phyloP scores from a whole-genome alignment of 805 yeast species.

The Candida sanyiensis region DNA sequence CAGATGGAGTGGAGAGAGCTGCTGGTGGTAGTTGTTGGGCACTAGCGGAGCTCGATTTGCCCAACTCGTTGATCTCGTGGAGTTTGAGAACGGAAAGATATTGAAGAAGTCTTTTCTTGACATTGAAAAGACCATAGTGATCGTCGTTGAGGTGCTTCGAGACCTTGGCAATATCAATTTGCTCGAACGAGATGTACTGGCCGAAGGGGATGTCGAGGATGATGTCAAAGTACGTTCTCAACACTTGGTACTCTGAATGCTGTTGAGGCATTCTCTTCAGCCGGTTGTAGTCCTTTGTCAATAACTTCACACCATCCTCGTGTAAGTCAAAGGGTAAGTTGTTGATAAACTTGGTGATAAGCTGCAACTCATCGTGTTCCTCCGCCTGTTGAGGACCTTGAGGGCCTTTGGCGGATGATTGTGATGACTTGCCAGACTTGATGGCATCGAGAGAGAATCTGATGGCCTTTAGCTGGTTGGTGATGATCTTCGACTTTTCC shows the following conservation, averaged over 20 bases:
- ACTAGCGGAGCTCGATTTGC: slow-evolving; percentile 4
- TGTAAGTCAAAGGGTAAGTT: slow-evolving; percentile 28
- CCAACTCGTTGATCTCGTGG: slow-evolving; percentile 21
- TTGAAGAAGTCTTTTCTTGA: slow-evolving; percentile 70
- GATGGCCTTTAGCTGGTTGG: slow-evolving; percentile 49
- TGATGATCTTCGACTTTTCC: slow-evolving; percentile 50
- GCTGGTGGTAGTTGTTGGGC: too few species aligned
- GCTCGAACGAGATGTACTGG: slow-evolving; percentile 26
- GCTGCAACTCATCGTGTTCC: slow-evolving; percentile 31
- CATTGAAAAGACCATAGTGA: slow-evolving; percentile 70
- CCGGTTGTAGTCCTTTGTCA: slow-evolving; percentile 48
- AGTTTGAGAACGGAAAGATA: slow-evolving; percentile 75
- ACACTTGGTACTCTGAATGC: slow-evolving; percentile 58
- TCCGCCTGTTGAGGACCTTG: slow-evolving; percentile 7
- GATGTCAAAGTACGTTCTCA: slow-evolving; percentile 58
- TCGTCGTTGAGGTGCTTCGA: slow-evolving; percentile 59
- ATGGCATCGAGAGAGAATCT: slow-evolving; percentile 44
- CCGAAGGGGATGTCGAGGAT: slow-evolving; percentile 60
- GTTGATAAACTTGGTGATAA: slow-evolving; percentile 28
- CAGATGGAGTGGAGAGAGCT: background rate
- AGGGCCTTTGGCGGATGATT: slow-evolving; percentile 1
- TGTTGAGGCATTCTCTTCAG: slow-evolving; percentile 46
- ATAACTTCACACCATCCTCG: slow-evolving; percentile 36
- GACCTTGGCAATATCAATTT: slow-evolving; percentile 47
- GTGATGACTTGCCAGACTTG: slow-evolving; percentile 23